A percentile compares a stretch with the other conserved stretches of the same genome.
Conservation (phyloP, 2,329 filamentous ascomycete species). For the Drechslerella dactyloides region DNA sequence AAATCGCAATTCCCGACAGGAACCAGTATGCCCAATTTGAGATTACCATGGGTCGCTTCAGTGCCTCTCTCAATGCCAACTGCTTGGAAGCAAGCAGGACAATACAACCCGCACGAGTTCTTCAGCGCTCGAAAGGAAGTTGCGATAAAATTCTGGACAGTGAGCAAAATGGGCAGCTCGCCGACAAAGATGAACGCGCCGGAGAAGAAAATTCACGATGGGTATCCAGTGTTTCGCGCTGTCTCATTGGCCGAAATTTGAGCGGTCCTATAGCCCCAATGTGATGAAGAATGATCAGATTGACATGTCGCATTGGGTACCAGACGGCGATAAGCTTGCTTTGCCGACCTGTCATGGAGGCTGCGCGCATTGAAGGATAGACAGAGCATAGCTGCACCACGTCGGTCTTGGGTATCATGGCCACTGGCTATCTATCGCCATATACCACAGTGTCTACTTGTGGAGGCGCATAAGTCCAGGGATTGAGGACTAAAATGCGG, state of each 20-base stretch:
- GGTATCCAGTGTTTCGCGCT: not conserved
- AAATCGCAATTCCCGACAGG: not conserved
- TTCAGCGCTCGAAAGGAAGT: not conserved
- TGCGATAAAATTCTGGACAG: not conserved
- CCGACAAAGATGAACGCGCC: not conserved
- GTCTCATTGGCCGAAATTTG: constrained; percentile 5
- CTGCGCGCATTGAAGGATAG: too few relatives aligned
- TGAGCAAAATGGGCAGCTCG: not conserved
- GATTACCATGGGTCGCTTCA: constrained; percentile 3
- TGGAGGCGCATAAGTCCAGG: too few relatives aligned
- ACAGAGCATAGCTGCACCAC: too few relatives aligned
- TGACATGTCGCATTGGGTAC: constrained; percentile 9
- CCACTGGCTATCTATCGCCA: too few relatives aligned
- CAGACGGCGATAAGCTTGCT: not conserved
- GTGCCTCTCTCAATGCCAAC: not conserved
- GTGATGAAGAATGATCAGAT: not conserved
- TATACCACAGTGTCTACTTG: too few relatives aligned
- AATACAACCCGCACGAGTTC: constrained; percentile 17
- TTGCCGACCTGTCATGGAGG: too few relatives aligned
- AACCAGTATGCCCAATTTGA: constrained; percentile 10
- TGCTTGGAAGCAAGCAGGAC: constrained; percentile 6
- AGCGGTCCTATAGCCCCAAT: not conserved
- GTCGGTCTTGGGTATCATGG: too few relatives aligned
- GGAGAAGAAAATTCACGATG: constrained; percentile 3
- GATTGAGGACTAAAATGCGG: too few relatives aligned